Base-by-base conservation (phyloP, 371 early-diverging fungal species). In the Mortierella sp. region DNA sequence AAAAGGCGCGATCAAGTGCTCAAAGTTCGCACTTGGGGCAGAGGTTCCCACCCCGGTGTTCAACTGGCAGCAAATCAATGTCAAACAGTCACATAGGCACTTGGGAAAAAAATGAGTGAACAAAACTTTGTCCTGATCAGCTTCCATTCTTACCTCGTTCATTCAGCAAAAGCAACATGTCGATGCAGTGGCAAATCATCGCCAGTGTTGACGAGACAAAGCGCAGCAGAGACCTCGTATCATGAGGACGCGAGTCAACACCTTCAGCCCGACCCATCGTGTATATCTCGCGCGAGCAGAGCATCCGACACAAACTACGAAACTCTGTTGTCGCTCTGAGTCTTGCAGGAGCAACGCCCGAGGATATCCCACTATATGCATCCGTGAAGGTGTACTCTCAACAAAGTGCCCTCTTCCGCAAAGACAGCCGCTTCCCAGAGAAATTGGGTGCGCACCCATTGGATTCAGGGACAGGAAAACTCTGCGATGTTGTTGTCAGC, bases 171-270 rank as follows among this genome's bases (percentile, higher is more conserved):
- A 42, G 31, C 11, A 14, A 26, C 73, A 78, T 75, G 79, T 21
- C 73, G 0, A 75, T 82, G 71, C 68, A 45, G 47, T 47, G 78
- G 70, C 68, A 63, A 24, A 70, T 84, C 79, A 84, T 84, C 58
- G 85, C 85, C 14, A 60, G 74, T 54, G 85, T 84, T 19, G 85
- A 81, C 77, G 85, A 84, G 72, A 75, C 73, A 38, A 60, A 65
- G 11, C 73, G 63, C 26, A 57, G 50, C 28, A 50, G 63, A 6
- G 45, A 60, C 47, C 0, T 68, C 10, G 70, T 71, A 38, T 74
- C 78, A 0, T 72, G 77, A 3, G 84, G 45, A 21, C 71, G 74
- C 24, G 68, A 80, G 31, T 28, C 79, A 6, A 58, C 74, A 16
- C 77, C 80, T 1, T 58, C 79, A 19, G 73, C 77, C 21, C 45